Base-by-base conservation (phyloP, 192 early-diverging fungal species). In the Coemansia sp. region DNA sequence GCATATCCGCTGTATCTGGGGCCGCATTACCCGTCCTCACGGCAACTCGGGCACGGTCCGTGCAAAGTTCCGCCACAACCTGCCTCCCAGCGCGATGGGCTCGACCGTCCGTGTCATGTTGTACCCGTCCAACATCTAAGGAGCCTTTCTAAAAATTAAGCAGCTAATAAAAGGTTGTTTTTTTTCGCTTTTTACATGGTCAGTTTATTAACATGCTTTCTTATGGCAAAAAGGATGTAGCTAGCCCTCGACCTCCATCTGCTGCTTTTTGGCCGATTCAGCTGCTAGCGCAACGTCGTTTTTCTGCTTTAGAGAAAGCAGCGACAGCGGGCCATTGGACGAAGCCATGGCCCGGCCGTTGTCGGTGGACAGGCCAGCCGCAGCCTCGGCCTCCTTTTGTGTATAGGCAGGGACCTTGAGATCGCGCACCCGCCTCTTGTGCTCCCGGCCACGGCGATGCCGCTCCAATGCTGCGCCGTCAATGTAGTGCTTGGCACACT, bases 1-100 rank as follows among this genome's bases (percentile, higher is more conserved):
- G 79, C 85, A 90, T 71, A 85, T 99, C 82, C 88, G 95, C 68
- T 91, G 92, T 72, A 94, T 97, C 83, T 99, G 94, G 97, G 96
- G 97, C 55, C 87, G 91, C 53, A 78, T 99, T 76, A 87, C 94
- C 77, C 88, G 95, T 63, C 57, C 93, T 61, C 97, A 99, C 80
- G 97, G 95, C 68, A 95, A 85, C 79, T 90, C 85, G 64, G 96
- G 96, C 58, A 91, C 91, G 50, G 97, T 97, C 66, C 88, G 93
- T 76, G 97, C 95, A 50, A 92, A 88, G 79, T 99, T 99, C 88
- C 84, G 88, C 82, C 85, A 84, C 80, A 97, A 97, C 89, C 87
- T 99, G 61, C 95, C 95, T 55, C 88, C 95, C 67, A 88, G 87
- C 82, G 82, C 85, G 58, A 94, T 97, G 81, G 95, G 95, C 81